Conservation (phyloP, 352 stramenopile genomes). For the Phytophthora sojae region DNA sequence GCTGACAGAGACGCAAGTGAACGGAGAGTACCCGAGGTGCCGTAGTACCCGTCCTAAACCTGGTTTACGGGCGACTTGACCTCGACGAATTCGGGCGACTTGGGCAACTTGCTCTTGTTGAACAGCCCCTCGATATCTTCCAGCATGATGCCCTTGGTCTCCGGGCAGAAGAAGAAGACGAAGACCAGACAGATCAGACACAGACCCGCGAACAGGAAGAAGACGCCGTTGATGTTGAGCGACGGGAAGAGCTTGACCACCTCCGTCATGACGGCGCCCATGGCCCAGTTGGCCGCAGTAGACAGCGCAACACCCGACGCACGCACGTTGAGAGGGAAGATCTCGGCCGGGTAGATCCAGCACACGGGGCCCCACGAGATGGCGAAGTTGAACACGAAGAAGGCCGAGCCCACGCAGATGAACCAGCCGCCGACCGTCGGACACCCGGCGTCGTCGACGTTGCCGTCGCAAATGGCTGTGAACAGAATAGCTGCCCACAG, state of each 20-base stretch:
- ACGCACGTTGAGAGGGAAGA: too few relatives aligned
- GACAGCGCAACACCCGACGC: too few relatives aligned
- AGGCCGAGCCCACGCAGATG: slow-evolving; percentile 33
- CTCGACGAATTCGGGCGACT: too few relatives aligned
- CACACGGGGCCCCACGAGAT: slow-evolving; percentile 48
- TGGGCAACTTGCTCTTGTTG: too few relatives aligned
- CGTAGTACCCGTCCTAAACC: too few relatives aligned
- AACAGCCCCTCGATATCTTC: too few relatives aligned
- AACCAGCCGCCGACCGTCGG: slow-evolving; percentile 38
- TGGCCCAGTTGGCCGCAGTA: slow-evolving; percentile 46
- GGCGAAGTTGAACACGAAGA: too few relatives aligned
- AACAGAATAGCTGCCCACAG: slow-evolving; percentile 37
- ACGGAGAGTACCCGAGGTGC: too few relatives aligned
- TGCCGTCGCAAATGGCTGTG: slow-evolving; percentile 38
- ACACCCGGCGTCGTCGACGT: slow-evolving; percentile 39
- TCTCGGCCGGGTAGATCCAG: slow-evolving; percentile 57
- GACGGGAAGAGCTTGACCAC: background rate
- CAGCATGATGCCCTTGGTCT: too few relatives aligned
- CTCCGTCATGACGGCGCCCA: slow-evolving; percentile 43
- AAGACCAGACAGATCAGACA: slow-evolving; percentile 54
- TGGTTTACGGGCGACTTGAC: too few relatives aligned
- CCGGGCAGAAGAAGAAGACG: slow-evolving; percentile 46
- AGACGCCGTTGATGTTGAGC: slow-evolving; percentile 62
- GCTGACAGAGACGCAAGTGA: too few relatives aligned
- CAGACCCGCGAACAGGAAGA: slow-evolving; percentile 61